Evolutionary conservation across 768 basidiomycete genomes (phyloP), one percentile per base, ranked within the genome.

Genomic region (Myochromella boudieri): DNA sequence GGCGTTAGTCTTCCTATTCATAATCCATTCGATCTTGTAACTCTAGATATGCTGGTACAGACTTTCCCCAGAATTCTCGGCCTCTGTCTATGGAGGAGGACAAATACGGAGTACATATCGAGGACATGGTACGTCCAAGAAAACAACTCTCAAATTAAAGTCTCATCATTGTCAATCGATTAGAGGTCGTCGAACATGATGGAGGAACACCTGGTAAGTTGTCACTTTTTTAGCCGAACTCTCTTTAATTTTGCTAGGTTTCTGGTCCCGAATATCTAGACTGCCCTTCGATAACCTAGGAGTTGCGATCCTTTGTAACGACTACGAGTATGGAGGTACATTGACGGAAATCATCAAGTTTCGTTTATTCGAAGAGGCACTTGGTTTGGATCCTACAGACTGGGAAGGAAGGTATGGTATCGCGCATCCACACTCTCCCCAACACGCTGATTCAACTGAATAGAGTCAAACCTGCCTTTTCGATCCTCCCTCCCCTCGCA

Each of bases 11-110:
- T 38, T 20, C 21, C 28, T 26, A 11, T 6, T n/a, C 33, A n/a
- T 14, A 6, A 14, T 15, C 15, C 9, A 27, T 25, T 3, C 4
- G 8, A 8, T n/a, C 5, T 22, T 3, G 15, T 15, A 18, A 22
- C 18, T 28, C 9, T 20, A 39, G 7, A 32, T 15, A 31, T 21
- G 11, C 29, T 32, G 9, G 2, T 20, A 11, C 33, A 56, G 57
- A 5, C 25, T 18, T 41, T 49, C 48, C 29, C 59, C 59, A 4
- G 59, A 60, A 31, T 37, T 59, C 6, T 57, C 57, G 0, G 57
- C 60, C 3, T 8, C 38, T 1, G 62, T 63, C 2, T 63, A 61
- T 43, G 62, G 62, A 12, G 60, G 58, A 1, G 62, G 57, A 5
- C 58, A 57, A 31, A 4, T 14, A 15, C 54, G 56, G 6, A 44